phyloP scores from a whole-genome alignment of 139 green algal genomes.

The Coccomyxa sp. region DNA sequence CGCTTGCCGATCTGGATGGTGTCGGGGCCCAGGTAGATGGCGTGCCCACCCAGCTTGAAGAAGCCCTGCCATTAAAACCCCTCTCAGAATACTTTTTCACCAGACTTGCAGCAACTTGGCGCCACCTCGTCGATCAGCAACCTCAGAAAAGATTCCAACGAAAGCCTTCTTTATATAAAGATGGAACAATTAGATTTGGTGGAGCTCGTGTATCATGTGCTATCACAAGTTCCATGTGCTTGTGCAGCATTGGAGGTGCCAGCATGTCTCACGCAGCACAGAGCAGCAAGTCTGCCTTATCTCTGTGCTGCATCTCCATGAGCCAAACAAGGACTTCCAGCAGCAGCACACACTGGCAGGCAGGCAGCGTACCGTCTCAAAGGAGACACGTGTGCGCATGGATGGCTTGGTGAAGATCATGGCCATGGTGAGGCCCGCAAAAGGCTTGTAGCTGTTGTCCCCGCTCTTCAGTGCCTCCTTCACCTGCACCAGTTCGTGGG shows the following conservation, averaged over 20 bases:
- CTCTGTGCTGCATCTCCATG: neutral
- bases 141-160: too few species aligned
- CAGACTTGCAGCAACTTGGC: too few species aligned
- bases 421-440: conserved; percentile 86
- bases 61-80: conserved; percentile 70
- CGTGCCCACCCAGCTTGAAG: conserved; percentile 86
- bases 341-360: neutral
- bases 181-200: too few species aligned
- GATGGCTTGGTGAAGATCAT: conserved; percentile 99
- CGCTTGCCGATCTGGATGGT: conserved; percentile 95
- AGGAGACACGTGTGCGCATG: conserved; percentile 93
- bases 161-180: too few species aligned
- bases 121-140: too few species aligned
- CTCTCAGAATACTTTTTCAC: neutral
- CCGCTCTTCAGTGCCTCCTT: conserved; percentile 78
- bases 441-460: conserved; percentile 85
- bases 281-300: neutral
- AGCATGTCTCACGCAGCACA: neutral
- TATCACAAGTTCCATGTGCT: too few species aligned
- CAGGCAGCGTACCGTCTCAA: conserved; percentile 82
- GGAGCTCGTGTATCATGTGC: too few species aligned
- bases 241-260: too few species aligned
- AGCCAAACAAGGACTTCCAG: neutral
- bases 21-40: conserved; percentile 92
- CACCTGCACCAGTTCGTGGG: conserved; percentile 25